Evolutionary conservation across 202 grass and related monocot genomes (phyloP).

Genomic region (Cymbopogon flexuosus): DNA sequence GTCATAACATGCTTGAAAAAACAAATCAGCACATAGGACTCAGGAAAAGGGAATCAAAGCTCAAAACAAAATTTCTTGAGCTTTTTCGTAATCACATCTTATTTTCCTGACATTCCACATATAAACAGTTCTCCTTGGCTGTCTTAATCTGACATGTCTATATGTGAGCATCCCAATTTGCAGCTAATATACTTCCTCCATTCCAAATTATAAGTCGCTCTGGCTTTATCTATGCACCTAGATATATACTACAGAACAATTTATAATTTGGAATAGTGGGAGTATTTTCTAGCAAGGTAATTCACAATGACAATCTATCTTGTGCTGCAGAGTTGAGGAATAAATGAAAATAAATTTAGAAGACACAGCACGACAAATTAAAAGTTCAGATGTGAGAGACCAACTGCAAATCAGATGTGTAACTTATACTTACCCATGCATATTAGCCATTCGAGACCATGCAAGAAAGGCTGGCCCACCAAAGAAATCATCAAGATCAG

Average conservation of each 20-base stretch:
- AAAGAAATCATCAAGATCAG: conserved; percentile 91
- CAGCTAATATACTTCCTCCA: background rate
- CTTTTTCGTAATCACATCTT: background rate
- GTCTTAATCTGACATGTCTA: background rate
- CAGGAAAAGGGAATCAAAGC: background rate
- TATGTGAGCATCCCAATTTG: background rate
- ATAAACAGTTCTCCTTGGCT: background rate
- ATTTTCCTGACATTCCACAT: background rate
- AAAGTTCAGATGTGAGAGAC: background rate
- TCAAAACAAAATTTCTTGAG: background rate
- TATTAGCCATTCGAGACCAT: conserved; percentile 97
- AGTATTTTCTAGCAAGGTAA: background rate
- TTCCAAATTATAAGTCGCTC: background rate
- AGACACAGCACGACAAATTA: background rate
- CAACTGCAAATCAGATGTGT: background rate
- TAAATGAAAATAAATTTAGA: conserved; percentile 15
- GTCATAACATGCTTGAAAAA: background rate
- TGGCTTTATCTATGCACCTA: background rate
- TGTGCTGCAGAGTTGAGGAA: background rate
- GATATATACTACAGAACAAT: background rate
- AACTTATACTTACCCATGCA: conserved; percentile 88
- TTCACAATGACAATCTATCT: background rate
- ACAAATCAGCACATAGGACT: background rate
- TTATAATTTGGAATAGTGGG: background rate
- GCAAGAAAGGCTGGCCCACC: conserved; percentile 90